Percentiles rank a stretch among this genome's conserved stretches.
Conservation (phyloP, 768 basidiomycete species). For the Suillus discolor region DNA sequence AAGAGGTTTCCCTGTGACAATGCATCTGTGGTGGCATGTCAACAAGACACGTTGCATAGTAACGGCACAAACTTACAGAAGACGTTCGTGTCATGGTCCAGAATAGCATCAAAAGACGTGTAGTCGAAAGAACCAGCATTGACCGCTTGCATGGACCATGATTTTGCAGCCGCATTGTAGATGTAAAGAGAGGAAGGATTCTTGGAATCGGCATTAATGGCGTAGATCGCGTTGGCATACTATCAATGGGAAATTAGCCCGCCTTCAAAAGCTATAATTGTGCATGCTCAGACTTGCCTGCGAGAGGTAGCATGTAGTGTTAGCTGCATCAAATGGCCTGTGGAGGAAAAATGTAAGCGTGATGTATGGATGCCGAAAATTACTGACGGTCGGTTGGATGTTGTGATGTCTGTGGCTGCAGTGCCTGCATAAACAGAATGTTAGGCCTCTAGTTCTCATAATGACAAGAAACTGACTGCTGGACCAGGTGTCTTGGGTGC, state of each 20-base stretch:
- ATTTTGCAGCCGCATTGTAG: constrained; percentile 69
- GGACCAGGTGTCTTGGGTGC: constrained; percentile 69
- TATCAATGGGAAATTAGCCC: constrained; percentile 33
- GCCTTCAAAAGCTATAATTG: neutral
- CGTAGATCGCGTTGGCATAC: constrained; percentile 86
- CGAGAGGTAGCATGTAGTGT: constrained; percentile 73
- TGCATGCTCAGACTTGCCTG: constrained; percentile 42
- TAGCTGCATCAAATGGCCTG: constrained; percentile 66
- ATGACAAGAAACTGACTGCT: constrained; percentile 39
- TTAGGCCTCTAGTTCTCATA: constrained; percentile 4
- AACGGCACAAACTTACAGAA: constrained; percentile 57
- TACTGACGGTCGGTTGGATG: constrained; percentile 72
- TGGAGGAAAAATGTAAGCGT: constrained; percentile 2
- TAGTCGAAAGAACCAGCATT: constrained; percentile 61
- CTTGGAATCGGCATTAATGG: constrained; percentile 73
- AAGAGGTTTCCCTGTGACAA: constrained; percentile 66
- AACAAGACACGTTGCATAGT: neutral
- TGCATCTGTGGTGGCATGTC: constrained; percentile 50
- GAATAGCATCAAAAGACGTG: constrained; percentile 64
- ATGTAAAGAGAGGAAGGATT: constrained; percentile 77
- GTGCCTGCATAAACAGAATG: constrained; percentile 20
- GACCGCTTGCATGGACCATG: constrained; percentile 78
- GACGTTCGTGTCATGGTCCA: constrained; percentile 94
- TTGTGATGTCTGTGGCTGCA: constrained; percentile 66
- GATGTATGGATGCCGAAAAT: constrained; percentile 8